Evolutionary conservation across 164 flowering plant species (phyloP), one percentile per base, ranked within the genome.

Genomic region (Magnolia sinica): DNA sequence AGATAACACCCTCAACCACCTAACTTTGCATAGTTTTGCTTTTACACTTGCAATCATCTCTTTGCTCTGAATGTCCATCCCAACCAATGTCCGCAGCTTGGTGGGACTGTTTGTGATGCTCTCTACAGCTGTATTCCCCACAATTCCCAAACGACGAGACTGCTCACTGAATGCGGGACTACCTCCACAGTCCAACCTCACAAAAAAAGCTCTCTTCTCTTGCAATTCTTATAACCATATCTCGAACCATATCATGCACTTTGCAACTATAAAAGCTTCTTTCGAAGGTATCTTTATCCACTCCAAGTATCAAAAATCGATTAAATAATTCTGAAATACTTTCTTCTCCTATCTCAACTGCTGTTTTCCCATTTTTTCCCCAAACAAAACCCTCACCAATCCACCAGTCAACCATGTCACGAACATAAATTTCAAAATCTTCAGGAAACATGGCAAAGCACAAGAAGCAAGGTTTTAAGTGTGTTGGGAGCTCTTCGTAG

Each of bases 331-430:
- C 70, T 7, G 7, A 10, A 24, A 73, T 3, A 50, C 50, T 63
- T 73, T 64, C 76, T 45, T 74, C 59, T 22, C 69, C 76, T 1
- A 37, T 74, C 20, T 74, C 76, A 23, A 9, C 31, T 64, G 55
- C 59, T 7, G 55, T 37, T 66, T 31, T 74, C 19, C 29, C 70
- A 29, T 45, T 50, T 9, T 22, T 10, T 50, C 24, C 24, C 5
- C 16, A 50, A n/a, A 74, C 52, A 23, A 74, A 45, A 19, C 76
- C 23, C 31, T 64, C 68, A 4, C 22, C 68, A 18, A 64, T 64
- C 68, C 68, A 64, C 68, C 13, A 11, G 9, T 9, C 5, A n/a
- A 64, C 23, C 10, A 64, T 22, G 9, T 20, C 9, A 20, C 0
- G 19, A 64, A 20, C 20, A 7, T 8, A 0, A 18, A 20, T 1